Conservation (phyloP, 2,329 filamentous ascomycete species). For the Colletotrichum sp. region DNA sequence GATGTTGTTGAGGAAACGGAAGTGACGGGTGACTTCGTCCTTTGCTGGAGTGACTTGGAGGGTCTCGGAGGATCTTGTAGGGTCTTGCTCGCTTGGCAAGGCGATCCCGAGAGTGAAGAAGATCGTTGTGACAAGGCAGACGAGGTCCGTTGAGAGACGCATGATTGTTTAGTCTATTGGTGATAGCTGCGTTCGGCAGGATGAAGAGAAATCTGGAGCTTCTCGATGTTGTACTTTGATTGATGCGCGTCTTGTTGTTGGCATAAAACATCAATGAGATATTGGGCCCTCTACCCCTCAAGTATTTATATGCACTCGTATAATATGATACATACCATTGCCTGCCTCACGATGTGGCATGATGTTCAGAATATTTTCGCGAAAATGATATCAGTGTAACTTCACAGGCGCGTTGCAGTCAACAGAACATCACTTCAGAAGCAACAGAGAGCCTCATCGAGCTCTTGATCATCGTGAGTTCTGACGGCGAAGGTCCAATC, state of each 20-base stretch:
- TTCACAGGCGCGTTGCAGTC: background rate
- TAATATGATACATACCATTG: background rate
- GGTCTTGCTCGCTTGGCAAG: background rate
- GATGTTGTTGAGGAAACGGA: background rate
- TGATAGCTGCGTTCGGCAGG: background rate
- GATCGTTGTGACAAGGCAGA: background rate
- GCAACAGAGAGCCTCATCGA: background rate
- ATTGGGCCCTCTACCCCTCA: background rate
- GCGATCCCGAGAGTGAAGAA: background rate
- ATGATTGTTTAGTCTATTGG: background rate
- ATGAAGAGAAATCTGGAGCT: background rate
- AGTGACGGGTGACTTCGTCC: background rate
- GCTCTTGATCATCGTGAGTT: background rate
- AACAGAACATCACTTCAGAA: background rate
- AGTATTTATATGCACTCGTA: background rate
- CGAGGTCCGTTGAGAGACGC: background rate
- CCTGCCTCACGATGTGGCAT: background rate
- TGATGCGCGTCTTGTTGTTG: background rate
- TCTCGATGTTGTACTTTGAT: background rate
- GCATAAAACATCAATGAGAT: background rate
- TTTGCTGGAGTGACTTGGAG: background rate
- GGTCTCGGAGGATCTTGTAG: background rate
- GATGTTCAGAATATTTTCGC: background rate
- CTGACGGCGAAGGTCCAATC: background rate
- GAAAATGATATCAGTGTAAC: background rate